Evolutionary conservation across 148 eudicot genomes (phyloP), one percentile per base, ranked within the genome.

Genomic region (Vaccinium myrtillus): DNA sequence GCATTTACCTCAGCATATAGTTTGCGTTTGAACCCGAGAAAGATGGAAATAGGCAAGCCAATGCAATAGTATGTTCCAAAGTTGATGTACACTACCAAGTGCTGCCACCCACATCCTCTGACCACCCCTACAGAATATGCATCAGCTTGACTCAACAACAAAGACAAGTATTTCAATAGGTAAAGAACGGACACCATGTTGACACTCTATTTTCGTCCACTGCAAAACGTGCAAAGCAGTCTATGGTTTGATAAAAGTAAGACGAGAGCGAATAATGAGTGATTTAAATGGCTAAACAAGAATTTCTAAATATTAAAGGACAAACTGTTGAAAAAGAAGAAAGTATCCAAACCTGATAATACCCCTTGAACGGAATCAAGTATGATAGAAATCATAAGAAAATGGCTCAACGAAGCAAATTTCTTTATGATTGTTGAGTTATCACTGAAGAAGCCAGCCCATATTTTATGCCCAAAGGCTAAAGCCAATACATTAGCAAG

Each of bases 31-130:
- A 96, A 92, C 46, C 90, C 94, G 48, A 94, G 94, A 14, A 94
- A 51, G 50, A 85, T 81, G 27, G 98, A 89, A 43, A 94, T 87
- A 6, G 95, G 95, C 95, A 93, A 92, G 86, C 96, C 98, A 83
- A 96, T 74, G 39, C 91, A 76, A 61, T 94, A 96, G 50, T 89
- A 93, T 46, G 93, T 88, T 53, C 88, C 94, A 59, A 96, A 86
- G 79, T 92, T 96, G 77, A 93, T 89, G 86, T 73, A 87, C 87
- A 91, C 89, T 2, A 89, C 96, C 58, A 92, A 83, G 63, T 94
- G 93, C 85, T 96, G 98, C 96, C 96, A 96, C 9, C 98, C 98
- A 59, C 96, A 92, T 77, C 98, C 98, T 87, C 98, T 91, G 73
- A 94, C 92, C 89, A 92, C 98, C 70, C 98, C 98, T 94, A 85